phyloP scores from a whole-genome alignment of 1,284 basidiomycete genomes.

The Tilletia walkeri region DNA sequence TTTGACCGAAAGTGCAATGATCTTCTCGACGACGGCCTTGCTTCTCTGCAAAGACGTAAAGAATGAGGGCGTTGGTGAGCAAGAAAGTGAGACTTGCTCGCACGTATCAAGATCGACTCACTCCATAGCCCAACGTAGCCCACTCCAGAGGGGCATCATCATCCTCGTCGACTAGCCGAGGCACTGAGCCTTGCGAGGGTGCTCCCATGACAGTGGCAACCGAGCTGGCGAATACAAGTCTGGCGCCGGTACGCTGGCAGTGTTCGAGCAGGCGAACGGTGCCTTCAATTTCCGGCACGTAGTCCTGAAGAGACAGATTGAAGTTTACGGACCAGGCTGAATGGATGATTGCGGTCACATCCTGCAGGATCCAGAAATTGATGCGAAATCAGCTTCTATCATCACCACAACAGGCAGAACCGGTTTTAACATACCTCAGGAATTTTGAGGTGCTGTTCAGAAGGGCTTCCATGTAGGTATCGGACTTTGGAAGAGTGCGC shows the following conservation, averaged over 20 bases:
- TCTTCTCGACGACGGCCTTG: slow-evolving; percentile 8
- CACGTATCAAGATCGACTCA: neutral
- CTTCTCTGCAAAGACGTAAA: neutral
- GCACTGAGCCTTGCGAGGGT: neutral
- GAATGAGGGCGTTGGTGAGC: neutral
- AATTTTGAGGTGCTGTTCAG: neutral
- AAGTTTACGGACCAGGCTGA: slow-evolving; percentile 9
- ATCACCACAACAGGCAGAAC: too few species aligned
- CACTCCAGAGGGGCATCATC: slow-evolving; percentile 3
- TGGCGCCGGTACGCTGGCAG: neutral
- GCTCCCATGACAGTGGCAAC: slow-evolving; percentile 6
- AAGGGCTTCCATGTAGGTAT: neutral
- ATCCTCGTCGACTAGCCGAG: neutral
- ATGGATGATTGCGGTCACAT: slow-evolving; percentile 6
- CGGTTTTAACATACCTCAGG: neutral
- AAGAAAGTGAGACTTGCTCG: neutral
- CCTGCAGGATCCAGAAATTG: neutral
- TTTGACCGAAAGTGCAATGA: neutral
- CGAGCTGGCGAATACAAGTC: slow-evolving; percentile 7
- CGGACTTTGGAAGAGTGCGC: neutral
- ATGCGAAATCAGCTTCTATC: neutral
- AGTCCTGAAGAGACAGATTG: slow-evolving; percentile 7
- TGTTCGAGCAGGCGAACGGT: neutral
- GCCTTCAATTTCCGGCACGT: slow-evolving; percentile 7
- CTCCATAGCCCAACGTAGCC: neutral